Base-by-base conservation (phyloP, 2,329 filamentous ascomycete genomes). In the Microdochium paspali region DNA sequence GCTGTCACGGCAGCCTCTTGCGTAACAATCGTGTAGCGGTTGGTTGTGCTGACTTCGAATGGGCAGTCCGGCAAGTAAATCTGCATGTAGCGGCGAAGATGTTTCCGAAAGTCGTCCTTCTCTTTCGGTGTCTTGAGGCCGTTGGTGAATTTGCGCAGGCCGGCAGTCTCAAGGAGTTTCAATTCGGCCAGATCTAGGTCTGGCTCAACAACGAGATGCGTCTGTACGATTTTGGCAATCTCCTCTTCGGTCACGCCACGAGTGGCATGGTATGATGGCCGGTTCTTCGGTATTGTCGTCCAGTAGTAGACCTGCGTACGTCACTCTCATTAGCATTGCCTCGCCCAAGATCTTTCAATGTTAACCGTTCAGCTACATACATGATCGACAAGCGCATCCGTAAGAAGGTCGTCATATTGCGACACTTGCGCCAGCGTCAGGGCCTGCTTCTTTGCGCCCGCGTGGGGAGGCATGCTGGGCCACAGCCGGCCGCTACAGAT, bases 251-350 rank as follows among this genome's bases (percentile, higher is more conserved):
- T 80, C 45, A 97, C 74, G 35, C 88, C 88, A 52, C 93, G 84
- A 6, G 86, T 89, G 1, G 89, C 78, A 58, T 87, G 86, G 65
- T 95, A 97, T 47, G 87, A 88, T 48, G 81, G 82, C 51, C 87
- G 84, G 60, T 97, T 95, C 68, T 98, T 98, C 54, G 91, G 90
- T 50, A 96, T 95, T 3, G 80, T 87, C 5, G 91, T 91, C 91
- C 93, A 97, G 72, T 93, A 98, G 67, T 87, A 96, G 10, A 89
- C 85, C 91, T 96, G 56, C 50, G 52, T 32, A 46, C 45, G 44
- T 43, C 51, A 25, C 26, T 20, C 35, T 18, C 42, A 48, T 30
- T 35, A 21, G 47, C 10, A 18, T 44, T 5, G 20, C 25, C 24
- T 26, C 20, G 18, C 39, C 46, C 24, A 44, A 49, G 39, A 31